Evolutionary conservation across 345 rosid species (phyloP), one percentile per base, ranked within the genome.

Genomic region (Rhizophora mangle): DNA sequence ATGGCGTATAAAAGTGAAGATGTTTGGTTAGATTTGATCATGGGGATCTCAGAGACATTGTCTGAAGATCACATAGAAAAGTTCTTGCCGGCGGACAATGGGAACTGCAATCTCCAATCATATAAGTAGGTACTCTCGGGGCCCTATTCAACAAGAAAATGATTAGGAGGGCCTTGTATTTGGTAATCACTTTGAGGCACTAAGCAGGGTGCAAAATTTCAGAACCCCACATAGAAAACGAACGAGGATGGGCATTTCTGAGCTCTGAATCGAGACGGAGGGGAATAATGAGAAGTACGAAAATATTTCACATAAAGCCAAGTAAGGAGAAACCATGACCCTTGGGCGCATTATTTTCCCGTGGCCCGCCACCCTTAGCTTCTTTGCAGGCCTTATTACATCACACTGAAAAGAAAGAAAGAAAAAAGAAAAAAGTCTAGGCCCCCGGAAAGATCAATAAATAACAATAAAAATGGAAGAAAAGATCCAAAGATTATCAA

Each of bases 401-500:
- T 32, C 26, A 76, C 37, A 34, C 37, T 0, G 0, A 0, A 31
- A 4, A 30, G 1, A 30, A 30, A 4, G 4, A 30, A 30, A 30
- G 31, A 30, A 20, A 54, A 67, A 31, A 46, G 56, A 68, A 62
- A 24, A 68, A 39, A 63, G 64, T 57, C 18, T 43, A 43, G 47
- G 51, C 53, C 60, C 30, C 29, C 63, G 2, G 60, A 79, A 68
- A 78, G 65, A 54, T 27, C 18, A 76, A 76, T 62, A 68, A 59
- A 56, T 36, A 52, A 66, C 43, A 60, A 68, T 30, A 70, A 64
- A 27, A 64, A 68, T 56, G 13, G 6, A 67, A 62, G 19, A 53
- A 7, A 20, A 29, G 56, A 64, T 78, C 77, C 87, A 80, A 83
- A 81, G 92, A 80, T 83, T 84, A 85, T 82, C 77, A 78, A 79